Conservation (phyloP, 768 basidiomycete species). For the Phlebiopsis gigantea region DNA sequence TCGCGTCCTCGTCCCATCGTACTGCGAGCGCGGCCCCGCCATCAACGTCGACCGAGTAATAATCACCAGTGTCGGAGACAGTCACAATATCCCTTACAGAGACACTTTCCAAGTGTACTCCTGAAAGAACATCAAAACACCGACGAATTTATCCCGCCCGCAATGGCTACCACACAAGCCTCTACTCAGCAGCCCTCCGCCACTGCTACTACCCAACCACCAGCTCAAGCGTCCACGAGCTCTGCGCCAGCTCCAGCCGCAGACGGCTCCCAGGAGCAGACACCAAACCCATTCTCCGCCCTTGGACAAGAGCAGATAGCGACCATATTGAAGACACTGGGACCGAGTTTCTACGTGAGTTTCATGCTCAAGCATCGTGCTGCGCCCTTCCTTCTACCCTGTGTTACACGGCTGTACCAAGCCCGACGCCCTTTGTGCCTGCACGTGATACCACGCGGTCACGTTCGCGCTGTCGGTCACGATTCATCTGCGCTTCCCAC, state of each 20-base stretch:
- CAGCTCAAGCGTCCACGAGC: slow-evolving; percentile 1
- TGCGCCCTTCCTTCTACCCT: slow-evolving; percentile 8
- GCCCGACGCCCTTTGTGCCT: not conserved
- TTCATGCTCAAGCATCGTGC: not conserved
- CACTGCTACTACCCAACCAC: not conserved
- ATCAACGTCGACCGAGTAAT: slow-evolving; percentile 6
- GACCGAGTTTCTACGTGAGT: slow-evolving; percentile 29
- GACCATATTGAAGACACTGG: slow-evolving; percentile 48
- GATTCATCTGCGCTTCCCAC: not conserved
- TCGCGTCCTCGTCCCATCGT: slow-evolving; percentile 9
- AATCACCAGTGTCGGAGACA: no score
- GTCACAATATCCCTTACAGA: not conserved
- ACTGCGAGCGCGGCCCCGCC: slow-evolving; percentile 14
- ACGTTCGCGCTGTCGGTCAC: slow-evolving; percentile 12
- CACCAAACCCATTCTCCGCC: slow-evolving; percentile 12
- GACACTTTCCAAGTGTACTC: no score
- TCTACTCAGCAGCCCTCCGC: not conserved
- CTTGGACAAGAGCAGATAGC: slow-evolving; percentile 56
- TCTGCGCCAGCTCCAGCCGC: slow-evolving; percentile 12
- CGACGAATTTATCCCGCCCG: not conserved
- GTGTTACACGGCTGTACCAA: not conserved
- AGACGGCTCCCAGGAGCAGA: slow-evolving; percentile 9
- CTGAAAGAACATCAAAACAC: not conserved
- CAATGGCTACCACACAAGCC: not conserved
- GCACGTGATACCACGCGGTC: slow-evolving; percentile 17